Percentiles rank a stretch among this genome's conserved stretches.
These are phyloP conservation scores for Trichoderma hamatum DNA, from an alignment of 2,329 filamentous ascomycete species.

Conservation along the genomic window DNA sequence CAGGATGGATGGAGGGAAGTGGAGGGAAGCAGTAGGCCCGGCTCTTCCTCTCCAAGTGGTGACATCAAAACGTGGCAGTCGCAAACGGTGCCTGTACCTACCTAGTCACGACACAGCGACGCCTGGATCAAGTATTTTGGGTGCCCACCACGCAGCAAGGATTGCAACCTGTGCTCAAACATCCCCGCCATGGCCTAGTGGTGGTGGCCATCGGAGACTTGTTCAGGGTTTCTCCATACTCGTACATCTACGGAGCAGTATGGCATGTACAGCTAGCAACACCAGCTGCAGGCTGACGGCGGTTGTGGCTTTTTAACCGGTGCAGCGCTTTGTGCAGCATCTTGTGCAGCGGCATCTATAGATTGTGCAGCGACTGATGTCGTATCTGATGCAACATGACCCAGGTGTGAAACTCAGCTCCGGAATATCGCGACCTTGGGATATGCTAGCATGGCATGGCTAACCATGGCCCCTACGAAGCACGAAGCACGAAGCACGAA, in stretches of 20 bases:
- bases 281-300: neutral
- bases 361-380: constrained; percentile 6
- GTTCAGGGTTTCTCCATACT: constrained; percentile 8
- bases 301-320: neutral
- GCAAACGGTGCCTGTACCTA: neutral
- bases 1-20: neutral
- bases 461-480: neutral
- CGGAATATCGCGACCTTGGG: neutral
- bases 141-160: constrained; percentile 19
- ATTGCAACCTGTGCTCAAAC: neutral
- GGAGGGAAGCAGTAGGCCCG: neutral
- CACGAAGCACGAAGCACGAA: neutral
- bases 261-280: neutral
- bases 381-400: constrained; percentile 1
- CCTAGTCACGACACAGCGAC: constrained; percentile 16
- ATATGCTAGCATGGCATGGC: neutral
- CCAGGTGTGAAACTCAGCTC: neutral
- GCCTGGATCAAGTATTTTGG: constrained; percentile 2
- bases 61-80: constrained; percentile 21
- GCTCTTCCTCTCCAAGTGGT: constrained; percentile 1
- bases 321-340: constrained; percentile 1
- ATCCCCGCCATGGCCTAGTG: constrained; percentile 11
- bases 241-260: neutral
- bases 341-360: constrained; percentile 2
- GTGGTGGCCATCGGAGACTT: constrained; percentile 13